Percentiles rank a stretch among this genome's conserved stretches.
Evolutionary conservation across 495 filamentous ascomycete species (phyloP).

Genomic region (Viridothelium virens): DNA sequence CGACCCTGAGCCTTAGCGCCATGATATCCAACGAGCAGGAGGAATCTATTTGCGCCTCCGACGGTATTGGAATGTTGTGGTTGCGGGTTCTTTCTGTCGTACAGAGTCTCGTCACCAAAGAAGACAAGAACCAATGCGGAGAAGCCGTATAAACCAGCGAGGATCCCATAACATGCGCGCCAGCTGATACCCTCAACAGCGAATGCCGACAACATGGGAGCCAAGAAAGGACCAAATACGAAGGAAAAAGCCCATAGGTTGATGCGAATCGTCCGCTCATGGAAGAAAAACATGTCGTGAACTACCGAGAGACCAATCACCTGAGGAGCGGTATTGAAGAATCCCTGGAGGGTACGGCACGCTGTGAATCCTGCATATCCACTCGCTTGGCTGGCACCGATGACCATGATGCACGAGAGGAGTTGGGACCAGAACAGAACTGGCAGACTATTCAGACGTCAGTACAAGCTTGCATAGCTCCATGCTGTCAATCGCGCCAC

Average conservation of each 20-base stretch:
- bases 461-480: background rate
- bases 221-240: conserved; percentile 41
- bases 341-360: conserved; percentile 48
- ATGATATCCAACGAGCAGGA: conserved; percentile 22
- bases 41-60: conserved; percentile 19
- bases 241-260: conserved; percentile 45
- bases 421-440: conserved; percentile 48
- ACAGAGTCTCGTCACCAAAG: conserved; percentile 45
- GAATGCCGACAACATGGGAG: conserved; percentile 40
- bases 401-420: conserved; percentile 42
- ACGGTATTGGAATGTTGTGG: conserved; percentile 19
- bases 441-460: conserved; percentile 26
- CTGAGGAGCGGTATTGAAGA: conserved; percentile 43
- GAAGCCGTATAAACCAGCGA: conserved; percentile 41
- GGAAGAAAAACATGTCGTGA: conserved; percentile 41
- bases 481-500: background rate
- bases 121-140: conserved; percentile 39
- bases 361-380: conserved; percentile 42
- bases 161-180: conserved; percentile 39
- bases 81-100: conserved; percentile 24
- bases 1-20: conserved; percentile 18
- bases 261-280: conserved; percentile 44
- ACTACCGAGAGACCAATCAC: conserved; percentile 42
- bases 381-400: conserved; percentile 42
- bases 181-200: conserved; percentile 35